Conservation (phyloP, 805 yeast genomes). For the Candida ulmi region DNA sequence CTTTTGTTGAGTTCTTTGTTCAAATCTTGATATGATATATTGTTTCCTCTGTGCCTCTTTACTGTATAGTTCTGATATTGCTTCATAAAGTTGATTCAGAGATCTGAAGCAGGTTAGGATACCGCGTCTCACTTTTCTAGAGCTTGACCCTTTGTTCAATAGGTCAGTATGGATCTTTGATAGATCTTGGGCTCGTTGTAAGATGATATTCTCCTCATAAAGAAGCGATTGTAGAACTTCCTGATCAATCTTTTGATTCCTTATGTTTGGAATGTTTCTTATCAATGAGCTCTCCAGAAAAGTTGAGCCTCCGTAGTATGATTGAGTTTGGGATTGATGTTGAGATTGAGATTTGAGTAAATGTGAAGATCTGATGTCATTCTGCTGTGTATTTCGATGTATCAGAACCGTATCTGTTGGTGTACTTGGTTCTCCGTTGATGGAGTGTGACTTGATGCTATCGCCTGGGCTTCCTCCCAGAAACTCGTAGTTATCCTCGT, state of each 20-base stretch:
- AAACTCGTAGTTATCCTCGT: background rate
- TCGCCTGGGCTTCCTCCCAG: background rate
- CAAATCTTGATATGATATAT: constrained; percentile 24
- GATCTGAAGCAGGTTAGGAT: constrained; percentile 28
- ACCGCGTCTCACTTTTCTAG: constrained; percentile 24
- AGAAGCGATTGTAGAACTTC: constrained; percentile 13
- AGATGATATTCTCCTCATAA: constrained; percentile 15
- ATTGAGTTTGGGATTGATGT: too few relatives aligned
- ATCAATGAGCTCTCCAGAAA: background rate
- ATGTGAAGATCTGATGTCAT: too few relatives aligned
- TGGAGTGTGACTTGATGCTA: background rate
- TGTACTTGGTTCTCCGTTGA: constrained; percentile 1
- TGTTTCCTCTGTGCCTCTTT: constrained; percentile 26
- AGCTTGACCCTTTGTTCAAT: constrained; percentile 28
- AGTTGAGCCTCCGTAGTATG: background rate
- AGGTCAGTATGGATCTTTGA: constrained; percentile 20
- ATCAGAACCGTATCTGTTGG: background rate
- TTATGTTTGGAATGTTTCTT: background rate
- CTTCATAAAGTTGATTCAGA: constrained; percentile 32
- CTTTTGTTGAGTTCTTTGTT: constrained; percentile 35
- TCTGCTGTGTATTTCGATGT: background rate
- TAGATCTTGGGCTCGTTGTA: constrained; percentile 12
- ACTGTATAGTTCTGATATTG: constrained; percentile 36
- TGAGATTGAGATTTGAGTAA: background rate
- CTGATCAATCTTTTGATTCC: constrained; percentile 1